phyloP scores from a whole-genome alignment of 768 basidiomycete species.

The Collybiopsis confluens region DNA sequence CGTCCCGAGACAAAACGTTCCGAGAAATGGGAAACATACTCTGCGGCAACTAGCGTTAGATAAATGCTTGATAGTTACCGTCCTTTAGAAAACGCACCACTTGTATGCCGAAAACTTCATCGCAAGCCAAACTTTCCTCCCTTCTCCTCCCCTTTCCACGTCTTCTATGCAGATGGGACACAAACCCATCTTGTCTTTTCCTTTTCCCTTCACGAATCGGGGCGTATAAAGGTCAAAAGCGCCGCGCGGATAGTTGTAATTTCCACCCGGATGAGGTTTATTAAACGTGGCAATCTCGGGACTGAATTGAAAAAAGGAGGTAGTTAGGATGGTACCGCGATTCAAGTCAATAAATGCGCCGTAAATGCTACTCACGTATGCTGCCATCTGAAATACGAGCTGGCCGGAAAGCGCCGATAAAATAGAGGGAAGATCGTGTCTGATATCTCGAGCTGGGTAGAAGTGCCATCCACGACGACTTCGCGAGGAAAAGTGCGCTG shows the following conservation, averaged over 20 bases:
- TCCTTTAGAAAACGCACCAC: slow-evolving; percentile 44
- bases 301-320: background rate
- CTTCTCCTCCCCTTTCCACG: slow-evolving; percentile 55
- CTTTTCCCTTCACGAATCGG: slow-evolving; percentile 68
- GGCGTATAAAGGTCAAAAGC: slow-evolving; percentile 74
- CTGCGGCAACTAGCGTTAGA: slow-evolving; percentile 8
- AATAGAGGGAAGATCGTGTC: slow-evolving; percentile 3
- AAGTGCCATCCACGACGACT: background rate
- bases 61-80: background rate
- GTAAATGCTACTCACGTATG: slow-evolving; percentile 3
- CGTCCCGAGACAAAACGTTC: slow-evolving; percentile 7
- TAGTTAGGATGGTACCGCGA: background rate
- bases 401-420: slow-evolving; percentile 6
- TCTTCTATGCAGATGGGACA: slow-evolving; percentile 76
- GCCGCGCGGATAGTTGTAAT: slow-evolving; percentile 56
- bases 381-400: slow-evolving; percentile 3
- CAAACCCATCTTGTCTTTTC: slow-evolving; percentile 64
- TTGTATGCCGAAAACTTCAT: slow-evolving; percentile 84
- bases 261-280: slow-evolving; percentile 18
- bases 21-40: slow-evolving; percentile 10
- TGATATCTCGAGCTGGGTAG: background rate
- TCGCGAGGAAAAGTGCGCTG: slow-evolving; percentile 6
- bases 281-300: background rate
- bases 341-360: slow-evolving; percentile 3
- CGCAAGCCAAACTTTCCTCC: slow-evolving; percentile 63